Conservation (phyloP, 331 rosid species). For the Malus hybrid region DNA sequence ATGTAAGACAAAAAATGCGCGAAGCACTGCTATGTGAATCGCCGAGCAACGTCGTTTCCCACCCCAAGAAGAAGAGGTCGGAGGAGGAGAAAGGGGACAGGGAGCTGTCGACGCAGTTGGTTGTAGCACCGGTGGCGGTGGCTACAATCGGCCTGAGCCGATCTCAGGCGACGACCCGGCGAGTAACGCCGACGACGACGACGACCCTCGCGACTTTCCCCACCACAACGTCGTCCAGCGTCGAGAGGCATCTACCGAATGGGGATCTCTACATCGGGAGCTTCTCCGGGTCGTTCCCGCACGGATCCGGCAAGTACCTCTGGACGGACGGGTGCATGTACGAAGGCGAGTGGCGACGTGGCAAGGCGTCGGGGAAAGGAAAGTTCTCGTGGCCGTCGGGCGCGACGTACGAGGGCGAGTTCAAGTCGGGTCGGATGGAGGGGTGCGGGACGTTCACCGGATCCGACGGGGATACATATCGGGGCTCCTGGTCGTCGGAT, state of each 20-base stretch:
- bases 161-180: constrained; percentile 52
- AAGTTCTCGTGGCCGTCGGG: constrained; percentile 98
- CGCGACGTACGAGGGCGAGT: constrained; percentile 91
- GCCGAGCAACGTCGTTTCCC: constrained; percentile 23
- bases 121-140: constrained; percentile 27
- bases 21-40: constrained; percentile 45
- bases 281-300: constrained; percentile 63
- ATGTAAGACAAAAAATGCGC: constrained; percentile 30
- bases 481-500: constrained; percentile 87
- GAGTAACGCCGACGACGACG: constrained; percentile 64
- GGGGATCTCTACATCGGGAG: constrained; percentile 91
- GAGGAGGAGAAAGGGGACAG: constrained; percentile 30
- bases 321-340: constrained; percentile 99
- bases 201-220: constrained; percentile 1
- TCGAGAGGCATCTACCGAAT: constrained; percentile 64
- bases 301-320: constrained; percentile 93
- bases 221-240: constrained; percentile 4
- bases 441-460: constrained; percentile 85
- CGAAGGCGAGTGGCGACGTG: constrained; percentile 91
- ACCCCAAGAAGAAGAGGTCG: constrained; percentile 44
- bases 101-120: constrained; percentile 19
- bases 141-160: constrained; percentile 45
- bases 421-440: constrained; percentile 92
- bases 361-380: constrained; percentile 90
- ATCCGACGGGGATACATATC: constrained; percentile 79